These are phyloP conservation scores for Novymonas esmeraldas DNA, from an alignment of 208 protist genomes.

Conservation along the genomic window DNA sequence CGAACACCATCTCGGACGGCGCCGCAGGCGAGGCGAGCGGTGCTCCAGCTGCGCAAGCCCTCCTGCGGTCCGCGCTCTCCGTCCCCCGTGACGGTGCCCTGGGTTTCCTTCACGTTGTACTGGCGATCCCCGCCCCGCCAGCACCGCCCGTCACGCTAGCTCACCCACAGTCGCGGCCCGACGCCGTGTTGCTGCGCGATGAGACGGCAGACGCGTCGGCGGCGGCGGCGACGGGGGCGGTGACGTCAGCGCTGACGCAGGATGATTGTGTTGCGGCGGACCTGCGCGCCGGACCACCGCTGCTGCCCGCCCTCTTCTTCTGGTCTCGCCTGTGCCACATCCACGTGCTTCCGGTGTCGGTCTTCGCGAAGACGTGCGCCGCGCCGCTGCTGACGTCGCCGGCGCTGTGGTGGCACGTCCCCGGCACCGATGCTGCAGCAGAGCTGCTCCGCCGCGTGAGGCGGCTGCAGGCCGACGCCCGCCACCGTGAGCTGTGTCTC, in stretches of 20 bases:
- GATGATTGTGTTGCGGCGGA: slow-evolving; percentile 6
- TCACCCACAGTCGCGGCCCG: too few species aligned
- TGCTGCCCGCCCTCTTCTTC: slow-evolving; percentile 19
- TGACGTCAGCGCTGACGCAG: slow-evolving; percentile 1
- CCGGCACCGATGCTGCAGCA: neutral
- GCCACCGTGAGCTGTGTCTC: slow-evolving; percentile 17
- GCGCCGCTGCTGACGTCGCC: slow-evolving; percentile 18
- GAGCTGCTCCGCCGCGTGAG: slow-evolving; percentile 3
- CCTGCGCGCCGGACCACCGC: slow-evolving; percentile 3
- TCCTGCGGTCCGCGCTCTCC: neutral
- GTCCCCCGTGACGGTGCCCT: neutral
- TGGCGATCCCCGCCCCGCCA: neutral
- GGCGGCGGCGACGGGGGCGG: too few species aligned
- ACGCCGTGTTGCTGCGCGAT: neutral
- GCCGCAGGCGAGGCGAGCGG: neutral
- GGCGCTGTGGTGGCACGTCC: neutral
- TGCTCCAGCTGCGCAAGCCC: neutral
- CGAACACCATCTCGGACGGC: neutral
- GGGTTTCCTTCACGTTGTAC: slow-evolving; percentile 4
- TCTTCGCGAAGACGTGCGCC: slow-evolving; percentile 13
- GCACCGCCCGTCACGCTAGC: too few species aligned
- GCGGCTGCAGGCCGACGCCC: slow-evolving; percentile 7
- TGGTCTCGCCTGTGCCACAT: slow-evolving; percentile 26
- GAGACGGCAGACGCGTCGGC: neutral
- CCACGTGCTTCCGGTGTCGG: slow-evolving; percentile 10